Percentiles rank a stretch among this genome's conserved stretches.
These are phyloP conservation scores for Apiospora marii DNA, from an alignment of 2,329 filamentous ascomycete species.

Conservation along the genomic window DNA sequence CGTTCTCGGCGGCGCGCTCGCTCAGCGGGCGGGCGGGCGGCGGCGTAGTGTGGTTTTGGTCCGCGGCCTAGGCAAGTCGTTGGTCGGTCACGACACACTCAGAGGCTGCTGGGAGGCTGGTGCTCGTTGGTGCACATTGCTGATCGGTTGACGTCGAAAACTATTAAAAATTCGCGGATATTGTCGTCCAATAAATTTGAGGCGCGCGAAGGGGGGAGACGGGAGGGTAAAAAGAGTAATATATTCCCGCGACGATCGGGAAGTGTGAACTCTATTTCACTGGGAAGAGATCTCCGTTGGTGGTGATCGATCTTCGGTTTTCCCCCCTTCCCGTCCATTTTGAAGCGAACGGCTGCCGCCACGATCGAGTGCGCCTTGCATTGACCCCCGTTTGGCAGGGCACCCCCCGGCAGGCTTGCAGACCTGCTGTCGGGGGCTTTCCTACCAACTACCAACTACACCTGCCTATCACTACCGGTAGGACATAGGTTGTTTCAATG, in stretches of 20 bases:
- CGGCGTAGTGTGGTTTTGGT: neutral
- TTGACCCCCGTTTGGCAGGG: neutral
- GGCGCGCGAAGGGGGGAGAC: neutral
- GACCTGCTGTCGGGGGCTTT: neutral
- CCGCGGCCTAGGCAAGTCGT: neutral
- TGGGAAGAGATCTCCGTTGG: neutral
- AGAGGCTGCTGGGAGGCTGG: neutral
- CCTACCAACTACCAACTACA: too few species aligned
- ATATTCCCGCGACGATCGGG: neutral
- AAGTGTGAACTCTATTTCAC: neutral
- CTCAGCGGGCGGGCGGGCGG: neutral
- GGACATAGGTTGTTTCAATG: conserved; percentile 1
- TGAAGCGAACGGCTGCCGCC: neutral
- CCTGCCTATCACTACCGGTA: neutral
- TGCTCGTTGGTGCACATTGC: conserved; percentile 1
- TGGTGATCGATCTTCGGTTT: neutral
- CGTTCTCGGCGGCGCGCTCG: neutral
- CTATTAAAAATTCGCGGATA: neutral
- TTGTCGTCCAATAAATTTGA: neutral
- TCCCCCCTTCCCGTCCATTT: neutral
- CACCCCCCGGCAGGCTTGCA: too few species aligned
- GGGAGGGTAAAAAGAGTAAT: neutral
- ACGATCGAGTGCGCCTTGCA: neutral
- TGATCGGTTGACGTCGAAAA: neutral
- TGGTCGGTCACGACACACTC: neutral